phyloP scores from a whole-genome alignment of 208 protist genomes.

The Leishmania turanica region DNA sequence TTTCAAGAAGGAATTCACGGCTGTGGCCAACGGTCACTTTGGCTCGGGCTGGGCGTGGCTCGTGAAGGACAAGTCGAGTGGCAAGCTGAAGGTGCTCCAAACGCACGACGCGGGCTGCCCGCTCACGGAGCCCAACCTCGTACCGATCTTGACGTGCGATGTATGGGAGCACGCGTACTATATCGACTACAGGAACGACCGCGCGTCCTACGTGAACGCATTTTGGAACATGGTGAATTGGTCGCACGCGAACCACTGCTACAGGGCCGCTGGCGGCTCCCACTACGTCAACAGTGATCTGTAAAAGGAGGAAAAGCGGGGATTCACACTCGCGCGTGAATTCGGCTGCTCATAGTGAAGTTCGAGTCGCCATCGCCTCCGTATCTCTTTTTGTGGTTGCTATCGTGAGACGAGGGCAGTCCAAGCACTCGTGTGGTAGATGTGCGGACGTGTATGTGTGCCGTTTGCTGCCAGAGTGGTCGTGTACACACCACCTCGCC shows the following conservation, averaged over 20 bases:
- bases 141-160: constrained; percentile 91
- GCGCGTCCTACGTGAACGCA: constrained; percentile 87
- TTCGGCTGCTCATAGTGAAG: neutral
- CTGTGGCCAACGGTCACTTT: constrained; percentile 87
- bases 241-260: constrained; percentile 21
- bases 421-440: neutral
- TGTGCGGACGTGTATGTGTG: neutral
- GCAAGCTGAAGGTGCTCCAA: constrained; percentile 84
- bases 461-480: neutral
- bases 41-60: constrained; percentile 96
- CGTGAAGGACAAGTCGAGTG: constrained; percentile 81
- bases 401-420: neutral
- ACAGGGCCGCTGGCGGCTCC: constrained; percentile 13
- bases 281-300: constrained; percentile 26
- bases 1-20: constrained; percentile 95
- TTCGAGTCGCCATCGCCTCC: neutral
- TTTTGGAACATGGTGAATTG: constrained; percentile 87
- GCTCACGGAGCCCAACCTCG: constrained; percentile 60
- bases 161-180: constrained; percentile 97
- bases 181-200: constrained; percentile 95
- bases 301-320: constrained; percentile 5
- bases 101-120: constrained; percentile 87
- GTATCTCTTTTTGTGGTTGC: neutral
- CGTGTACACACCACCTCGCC: neutral
- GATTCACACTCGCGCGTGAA: neutral